phyloP scores from a whole-genome alignment of 345 rosid species.

The Tarenaya hassleriana region DNA sequence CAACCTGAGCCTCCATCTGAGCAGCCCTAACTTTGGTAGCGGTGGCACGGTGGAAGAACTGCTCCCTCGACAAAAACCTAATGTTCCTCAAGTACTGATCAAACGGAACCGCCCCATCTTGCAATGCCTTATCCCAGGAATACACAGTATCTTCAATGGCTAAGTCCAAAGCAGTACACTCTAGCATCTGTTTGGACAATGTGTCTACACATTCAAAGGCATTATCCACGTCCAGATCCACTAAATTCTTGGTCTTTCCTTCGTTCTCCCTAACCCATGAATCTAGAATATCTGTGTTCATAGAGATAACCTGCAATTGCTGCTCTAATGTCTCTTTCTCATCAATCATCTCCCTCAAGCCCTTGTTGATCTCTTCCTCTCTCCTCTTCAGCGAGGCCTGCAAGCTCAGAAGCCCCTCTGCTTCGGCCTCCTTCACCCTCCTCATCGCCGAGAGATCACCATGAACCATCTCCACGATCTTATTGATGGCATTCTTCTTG shows the following conservation, averaged over 20 bases:
- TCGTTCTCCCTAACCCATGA: slow-evolving; percentile 65
- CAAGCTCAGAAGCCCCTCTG: slow-evolving; percentile 64
- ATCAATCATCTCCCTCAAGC: slow-evolving; percentile 61
- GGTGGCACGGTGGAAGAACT: slow-evolving; percentile 78
- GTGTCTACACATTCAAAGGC: slow-evolving; percentile 51
- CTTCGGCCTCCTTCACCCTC: slow-evolving; percentile 61
- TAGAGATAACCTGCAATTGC: slow-evolving; percentile 69
- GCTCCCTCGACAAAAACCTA: slow-evolving; percentile 84
- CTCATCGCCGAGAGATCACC: slow-evolving; percentile 52
- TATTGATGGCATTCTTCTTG: slow-evolving; percentile 63
- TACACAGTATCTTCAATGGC: slow-evolving; percentile 87
- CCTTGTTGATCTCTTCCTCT: slow-evolving; percentile 51
- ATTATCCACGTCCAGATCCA: slow-evolving; percentile 44
- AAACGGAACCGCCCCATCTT: slow-evolving; percentile 56
- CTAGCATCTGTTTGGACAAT: slow-evolving; percentile 77
- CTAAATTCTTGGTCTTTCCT: slow-evolving; percentile 30
- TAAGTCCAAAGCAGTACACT: slow-evolving; percentile 62
- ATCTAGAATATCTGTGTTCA: slow-evolving; percentile 63
- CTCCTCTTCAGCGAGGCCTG: slow-evolving; percentile 60
- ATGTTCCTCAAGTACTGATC: slow-evolving; percentile 86
- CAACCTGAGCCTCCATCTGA: slow-evolving; percentile 93
- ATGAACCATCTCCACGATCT: slow-evolving; percentile 59
- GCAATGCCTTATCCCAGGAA: slow-evolving; percentile 64
- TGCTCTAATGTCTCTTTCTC: slow-evolving; percentile 77
- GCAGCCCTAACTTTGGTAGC: slow-evolving; percentile 62